phyloP scores from a whole-genome alignment of 805 yeast species.

The Wickerhamomyces bovis region DNA sequence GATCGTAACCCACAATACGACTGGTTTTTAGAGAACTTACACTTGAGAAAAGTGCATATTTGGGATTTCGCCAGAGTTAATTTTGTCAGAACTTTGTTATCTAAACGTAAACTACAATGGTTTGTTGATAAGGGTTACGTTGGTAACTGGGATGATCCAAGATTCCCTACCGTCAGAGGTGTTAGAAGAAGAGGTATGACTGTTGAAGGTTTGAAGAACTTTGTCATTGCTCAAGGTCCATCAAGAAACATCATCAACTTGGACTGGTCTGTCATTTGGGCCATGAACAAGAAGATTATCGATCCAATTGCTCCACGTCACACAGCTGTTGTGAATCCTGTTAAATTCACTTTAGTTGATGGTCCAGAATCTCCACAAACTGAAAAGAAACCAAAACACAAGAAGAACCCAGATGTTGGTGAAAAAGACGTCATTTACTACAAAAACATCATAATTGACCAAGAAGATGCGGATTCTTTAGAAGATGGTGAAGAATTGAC shows the following conservation, averaged over 20 bases:
- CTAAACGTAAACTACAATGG: slow-evolving; percentile 99
- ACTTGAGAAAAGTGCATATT: slow-evolving; percentile 85
- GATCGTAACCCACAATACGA: slow-evolving; percentile 98
- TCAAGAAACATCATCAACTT: slow-evolving; percentile 93
- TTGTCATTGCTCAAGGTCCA: slow-evolving; percentile 94
- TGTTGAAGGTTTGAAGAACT: slow-evolving; percentile 93
- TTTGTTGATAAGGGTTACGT: slow-evolving; percentile 90
- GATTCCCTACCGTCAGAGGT: slow-evolving; percentile 99
- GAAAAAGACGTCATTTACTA: slow-evolving; percentile 67
- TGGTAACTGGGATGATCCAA: slow-evolving; percentile 96
- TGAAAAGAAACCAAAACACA: slow-evolving; percentile 87
- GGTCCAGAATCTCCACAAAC: slow-evolving; percentile 58
- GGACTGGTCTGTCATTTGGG: slow-evolving; percentile 98
- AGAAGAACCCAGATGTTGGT: slow-evolving; percentile 91
- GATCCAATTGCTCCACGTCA: slow-evolving; percentile 97
- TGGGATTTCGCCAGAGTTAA: slow-evolving; percentile 99
- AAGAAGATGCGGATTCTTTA: slow-evolving; percentile 72
- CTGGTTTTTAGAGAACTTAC: slow-evolving; percentile 83
- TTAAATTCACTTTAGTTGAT: slow-evolving; percentile 56
- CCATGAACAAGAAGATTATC: slow-evolving; percentile 91
- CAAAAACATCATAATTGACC: slow-evolving; percentile 68
- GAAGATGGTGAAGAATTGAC: slow-evolving; percentile 88
- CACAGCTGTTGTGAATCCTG: slow-evolving; percentile 76
- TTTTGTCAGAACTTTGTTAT: slow-evolving; percentile 89
- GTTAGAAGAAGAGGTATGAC: slow-evolving; percentile 99